Evolutionary conservation across 2,329 filamentous ascomycete species (phyloP).

Genomic region (Metarhizium guizhouense): DNA sequence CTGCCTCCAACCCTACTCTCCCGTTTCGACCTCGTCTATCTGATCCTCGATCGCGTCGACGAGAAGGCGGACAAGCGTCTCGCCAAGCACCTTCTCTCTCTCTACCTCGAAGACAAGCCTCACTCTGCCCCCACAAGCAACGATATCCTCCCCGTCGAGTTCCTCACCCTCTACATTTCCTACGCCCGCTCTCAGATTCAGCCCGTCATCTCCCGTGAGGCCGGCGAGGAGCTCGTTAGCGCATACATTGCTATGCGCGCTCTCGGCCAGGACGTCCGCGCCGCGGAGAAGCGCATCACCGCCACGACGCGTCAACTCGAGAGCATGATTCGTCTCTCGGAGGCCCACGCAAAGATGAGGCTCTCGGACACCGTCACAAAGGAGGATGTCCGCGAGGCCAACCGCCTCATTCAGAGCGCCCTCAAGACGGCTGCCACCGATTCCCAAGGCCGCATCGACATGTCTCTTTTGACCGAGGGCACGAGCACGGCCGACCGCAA

Average conservation of each 20-base stretch:
- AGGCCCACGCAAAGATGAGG: conserved; percentile 98
- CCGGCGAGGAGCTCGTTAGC: conserved; percentile 74
- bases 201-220: conserved; percentile 69
- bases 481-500: conserved; percentile 80
- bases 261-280: conserved; percentile 77
- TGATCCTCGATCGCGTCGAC: conserved; percentile 89
- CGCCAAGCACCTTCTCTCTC: conserved; percentile 85
- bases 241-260: conserved; percentile 93
- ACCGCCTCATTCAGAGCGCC: conserved; percentile 84
- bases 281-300: conserved; percentile 91
- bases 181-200: conserved; percentile 85
- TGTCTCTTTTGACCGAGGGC: conserved; percentile 92
- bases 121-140: conserved; percentile 66
- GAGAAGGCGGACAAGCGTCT: conserved; percentile 82
- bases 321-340: conserved; percentile 93
- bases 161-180: conserved; percentile 93
- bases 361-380: conserved; percentile 66
- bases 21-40: conserved; percentile 93
- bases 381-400: conserved; percentile 80
- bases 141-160: conserved; percentile 87
- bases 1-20: conserved; percentile 90
- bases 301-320: conserved; percentile 95
- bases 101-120: conserved; percentile 93
- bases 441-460: conserved; percentile 85
- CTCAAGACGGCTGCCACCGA: conserved; percentile 98